A percentile compares a stretch with the other conserved stretches of the same genome.
These are phyloP conservation scores for Urostyla sp. DNA, from an alignment of 73 alveolate genomes.

Conservation along the genomic window DNA sequence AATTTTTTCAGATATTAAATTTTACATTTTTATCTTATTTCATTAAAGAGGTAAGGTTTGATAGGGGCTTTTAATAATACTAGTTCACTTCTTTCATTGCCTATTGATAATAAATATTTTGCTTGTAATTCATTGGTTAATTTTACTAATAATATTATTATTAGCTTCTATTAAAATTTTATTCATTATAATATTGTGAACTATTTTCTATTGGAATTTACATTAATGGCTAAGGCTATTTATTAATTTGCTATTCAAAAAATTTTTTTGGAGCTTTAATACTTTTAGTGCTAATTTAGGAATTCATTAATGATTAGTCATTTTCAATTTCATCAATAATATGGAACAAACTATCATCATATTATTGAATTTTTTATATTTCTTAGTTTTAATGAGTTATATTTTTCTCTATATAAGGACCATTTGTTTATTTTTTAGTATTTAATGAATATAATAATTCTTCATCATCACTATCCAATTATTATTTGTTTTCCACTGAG, in stretches of 20 bases:
- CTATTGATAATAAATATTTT: slow-evolving; percentile 19
- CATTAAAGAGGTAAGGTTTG: background rate
- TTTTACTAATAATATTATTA: background rate
- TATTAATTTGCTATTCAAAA: background rate
- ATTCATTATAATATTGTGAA: background rate
- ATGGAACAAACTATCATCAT: slow-evolving; percentile 60
- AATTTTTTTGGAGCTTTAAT: slow-evolving; percentile 11
- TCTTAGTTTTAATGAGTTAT: background rate
- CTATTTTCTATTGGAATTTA: background rate
- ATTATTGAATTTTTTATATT: background rate
- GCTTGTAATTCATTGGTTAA: background rate
- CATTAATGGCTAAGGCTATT: background rate
- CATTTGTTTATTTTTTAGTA: background rate
- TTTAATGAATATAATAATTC: slow-evolving; percentile 44
- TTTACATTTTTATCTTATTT: too few species aligned
- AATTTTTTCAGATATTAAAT: background rate
- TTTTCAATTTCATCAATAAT: slow-evolving; percentile 65
- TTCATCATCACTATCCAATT: slow-evolving; percentile 26
- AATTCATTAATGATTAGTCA: slow-evolving; percentile 19
- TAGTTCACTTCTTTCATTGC: slow-evolving; percentile 30
- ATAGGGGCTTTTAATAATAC: slow-evolving; percentile 5
- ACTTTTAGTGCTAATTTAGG: background rate
- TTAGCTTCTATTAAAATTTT: too few species aligned
- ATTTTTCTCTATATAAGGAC: background rate
- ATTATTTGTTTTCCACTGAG: background rate